A percentile compares a stretch with the other conserved stretches of the same genome.
phyloP scores from a whole-genome alignment of 805 yeast genomes.

The Cyberlindnera subsufficiens region DNA sequence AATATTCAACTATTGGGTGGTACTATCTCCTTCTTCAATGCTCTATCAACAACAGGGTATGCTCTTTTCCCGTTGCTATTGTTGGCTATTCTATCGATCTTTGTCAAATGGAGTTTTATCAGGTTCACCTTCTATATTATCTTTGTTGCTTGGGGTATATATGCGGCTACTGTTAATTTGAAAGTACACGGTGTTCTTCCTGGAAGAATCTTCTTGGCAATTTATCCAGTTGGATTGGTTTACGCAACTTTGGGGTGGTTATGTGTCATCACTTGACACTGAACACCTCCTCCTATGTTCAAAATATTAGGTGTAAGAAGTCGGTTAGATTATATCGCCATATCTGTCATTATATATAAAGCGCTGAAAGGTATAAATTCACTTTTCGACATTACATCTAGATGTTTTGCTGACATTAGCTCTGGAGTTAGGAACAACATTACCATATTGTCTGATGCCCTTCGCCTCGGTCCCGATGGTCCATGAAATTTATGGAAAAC shows the following conservation, averaged over 20 bases:
- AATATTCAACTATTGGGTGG: slow-evolving; percentile 61
- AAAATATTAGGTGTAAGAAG: too few relatives aligned
- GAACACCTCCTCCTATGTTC: too few relatives aligned
- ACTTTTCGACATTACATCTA: too few relatives aligned
- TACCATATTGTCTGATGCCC: too few relatives aligned
- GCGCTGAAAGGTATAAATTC: too few relatives aligned
- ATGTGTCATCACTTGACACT: slow-evolving; percentile 46
- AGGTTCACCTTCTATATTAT: slow-evolving; percentile 41
- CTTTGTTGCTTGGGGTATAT: slow-evolving; percentile 56
- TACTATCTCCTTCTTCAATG: slow-evolving; percentile 58
- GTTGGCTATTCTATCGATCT: slow-evolving; percentile 43
- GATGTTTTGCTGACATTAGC: too few relatives aligned
- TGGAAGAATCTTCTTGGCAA: slow-evolving; percentile 54
- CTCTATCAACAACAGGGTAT: slow-evolving; percentile 66
- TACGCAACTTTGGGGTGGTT: slow-evolving; percentile 63
- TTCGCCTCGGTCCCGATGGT: too few relatives aligned
- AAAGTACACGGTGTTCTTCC: slow-evolving; percentile 59
- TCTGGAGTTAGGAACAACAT: too few relatives aligned
- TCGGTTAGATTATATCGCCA: too few relatives aligned
- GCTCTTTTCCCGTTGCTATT: slow-evolving; percentile 60
- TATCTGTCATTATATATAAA: too few relatives aligned
- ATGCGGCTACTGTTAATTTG: slow-evolving; percentile 56
- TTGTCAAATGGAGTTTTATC: slow-evolving; percentile 42
- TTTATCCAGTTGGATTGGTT: slow-evolving; percentile 60
- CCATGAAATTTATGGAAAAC: too few relatives aligned